A percentile compares a stretch with the other conserved stretches of the same genome.
Evolutionary conservation across 306 rosid genomes (phyloP).

Genomic region (Begonia fuchsioides): DNA sequence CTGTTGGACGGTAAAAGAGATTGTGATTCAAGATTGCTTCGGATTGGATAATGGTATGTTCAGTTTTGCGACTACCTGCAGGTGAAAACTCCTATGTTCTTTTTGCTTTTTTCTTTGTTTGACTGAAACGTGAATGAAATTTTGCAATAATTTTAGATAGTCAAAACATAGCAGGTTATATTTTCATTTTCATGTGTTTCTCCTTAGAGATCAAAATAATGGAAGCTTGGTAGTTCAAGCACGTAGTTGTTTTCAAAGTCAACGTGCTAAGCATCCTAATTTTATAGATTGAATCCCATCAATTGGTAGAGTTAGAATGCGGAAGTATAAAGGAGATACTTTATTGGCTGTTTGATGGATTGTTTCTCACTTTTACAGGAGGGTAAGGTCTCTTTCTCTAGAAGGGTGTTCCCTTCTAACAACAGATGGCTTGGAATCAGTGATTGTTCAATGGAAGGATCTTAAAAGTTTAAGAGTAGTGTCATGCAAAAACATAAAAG

Average conservation of each 20-base stretch:
- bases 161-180: no score
- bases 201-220: no score
- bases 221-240: no score
- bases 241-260: no score
- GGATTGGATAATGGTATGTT: slow-evolving; percentile 52
- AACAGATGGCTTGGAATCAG: slow-evolving; percentile 57
- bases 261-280: no score
- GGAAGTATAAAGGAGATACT: not conserved
- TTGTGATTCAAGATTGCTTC: slow-evolving; percentile 69
- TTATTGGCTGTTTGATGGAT: not conserved
- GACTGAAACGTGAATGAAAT: not conserved
- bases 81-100: slow-evolving; percentile 25
- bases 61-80: slow-evolving; percentile 41
- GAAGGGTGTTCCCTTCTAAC: slow-evolving; percentile 82
- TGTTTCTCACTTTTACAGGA: slow-evolving; percentile 32
- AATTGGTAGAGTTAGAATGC: no score
- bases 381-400: slow-evolving; percentile 42
- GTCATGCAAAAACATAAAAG: slow-evolving; percentile 70
- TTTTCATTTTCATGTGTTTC: no score
- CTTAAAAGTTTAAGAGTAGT: slow-evolving; percentile 58
- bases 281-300: no score
- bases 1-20: slow-evolving; percentile 47
- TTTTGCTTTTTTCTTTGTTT: not conserved
- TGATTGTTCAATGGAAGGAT: slow-evolving; percentile 53
- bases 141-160: no score